These are phyloP conservation scores for Panicum hallii DNA, from an alignment of 202 grass and related monocot species.

Conservation along the genomic window DNA sequence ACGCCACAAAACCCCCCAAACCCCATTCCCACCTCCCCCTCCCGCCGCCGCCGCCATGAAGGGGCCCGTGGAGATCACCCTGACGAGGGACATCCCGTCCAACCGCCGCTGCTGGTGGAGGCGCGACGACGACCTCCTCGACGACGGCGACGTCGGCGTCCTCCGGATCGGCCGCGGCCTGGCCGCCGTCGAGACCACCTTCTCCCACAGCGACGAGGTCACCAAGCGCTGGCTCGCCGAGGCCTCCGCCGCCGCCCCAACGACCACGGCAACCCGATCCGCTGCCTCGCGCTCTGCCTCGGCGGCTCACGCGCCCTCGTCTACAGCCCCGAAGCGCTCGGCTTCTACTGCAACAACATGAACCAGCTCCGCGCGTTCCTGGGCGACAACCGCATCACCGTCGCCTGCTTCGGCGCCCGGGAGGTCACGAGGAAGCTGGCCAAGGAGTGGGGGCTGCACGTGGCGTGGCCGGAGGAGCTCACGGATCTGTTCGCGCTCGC, in stretches of 20 bases:
- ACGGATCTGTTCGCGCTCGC: constrained; percentile 43
- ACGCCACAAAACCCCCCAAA: constrained; percentile 1
- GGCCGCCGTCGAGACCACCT: constrained; percentile 41
- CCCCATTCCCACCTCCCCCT: not conserved
- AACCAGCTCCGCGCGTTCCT: constrained; percentile 28
- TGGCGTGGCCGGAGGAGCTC: constrained; percentile 38
- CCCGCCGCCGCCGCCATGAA: constrained; percentile 24
- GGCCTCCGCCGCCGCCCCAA: not conserved
- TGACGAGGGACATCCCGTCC: not conserved
- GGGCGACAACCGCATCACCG: constrained; percentile 29
- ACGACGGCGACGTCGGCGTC: constrained; percentile 20
- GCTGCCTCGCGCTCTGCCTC: constrained; percentile 47
- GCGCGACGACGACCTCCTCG: not conserved
- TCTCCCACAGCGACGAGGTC: not conserved
- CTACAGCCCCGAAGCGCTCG: not conserved
- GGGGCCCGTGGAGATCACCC: constrained; percentile 20
- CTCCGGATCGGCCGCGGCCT: constrained; percentile 23
- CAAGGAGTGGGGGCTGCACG: constrained; percentile 41
- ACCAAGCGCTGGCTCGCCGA: constrained; percentile 32
- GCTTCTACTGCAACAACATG: constrained; percentile 35
- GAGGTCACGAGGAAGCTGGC: constrained; percentile 32
- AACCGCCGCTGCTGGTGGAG: not conserved
- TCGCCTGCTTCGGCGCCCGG: constrained; percentile 35
- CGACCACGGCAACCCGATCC: constrained; percentile 33
- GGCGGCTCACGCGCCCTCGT: constrained; percentile 42